Base-by-base conservation (phyloP, 352 stramenopile genomes). In the Thalassiosira mediterranea region DNA sequence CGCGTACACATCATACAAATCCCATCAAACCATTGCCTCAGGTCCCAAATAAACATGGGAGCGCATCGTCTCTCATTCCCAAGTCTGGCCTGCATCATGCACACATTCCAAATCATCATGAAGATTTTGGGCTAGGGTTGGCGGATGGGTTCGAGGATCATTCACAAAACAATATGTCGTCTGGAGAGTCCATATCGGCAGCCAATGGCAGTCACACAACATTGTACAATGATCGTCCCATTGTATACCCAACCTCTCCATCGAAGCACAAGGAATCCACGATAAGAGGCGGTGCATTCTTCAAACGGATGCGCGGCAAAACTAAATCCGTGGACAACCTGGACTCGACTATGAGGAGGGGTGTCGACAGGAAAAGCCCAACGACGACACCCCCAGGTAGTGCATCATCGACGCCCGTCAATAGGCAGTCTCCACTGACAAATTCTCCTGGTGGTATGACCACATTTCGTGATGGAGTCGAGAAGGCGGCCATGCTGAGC, bases 281-380 rank as follows among this genome's bases (percentile, higher is more conserved):
- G 23, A 17, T 10, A 28, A 60, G 47, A 29, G 47, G 63, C 7
- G 64, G 64, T 5, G 34, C 42, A 28, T 59, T 75, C 42, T 80
- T 81, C 58, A 74, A 74, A 64, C 49, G 60, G 67, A 59, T 72
- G 21, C 51, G 62, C 4, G 63, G 37, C 25, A 77, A 69, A 59
- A 70, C 59, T 5, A 78, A 77, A 65, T 75, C 67, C n/a, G 32
- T 34, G 52, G 60, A 81, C 40, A 51, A 47, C 17, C 48, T 84
- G n/a, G 74, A 88, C 76, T 49, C 46, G 1, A 70, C 78, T 23
- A 61, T 82, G 44, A 56, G 68, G 19, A 64, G 53, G 38, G 81
- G 71, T 32, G 28, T 67, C 23, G 70, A 75, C 59, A 51, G 53
- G 58, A 74, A 74, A 21, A 65, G 46, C 64, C 56, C 57, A 32